Evolutionary conservation across 1,139 yeast genomes (phyloP), one percentile per base, ranked within the genome.

Genomic region (Pichia sp.): DNA sequence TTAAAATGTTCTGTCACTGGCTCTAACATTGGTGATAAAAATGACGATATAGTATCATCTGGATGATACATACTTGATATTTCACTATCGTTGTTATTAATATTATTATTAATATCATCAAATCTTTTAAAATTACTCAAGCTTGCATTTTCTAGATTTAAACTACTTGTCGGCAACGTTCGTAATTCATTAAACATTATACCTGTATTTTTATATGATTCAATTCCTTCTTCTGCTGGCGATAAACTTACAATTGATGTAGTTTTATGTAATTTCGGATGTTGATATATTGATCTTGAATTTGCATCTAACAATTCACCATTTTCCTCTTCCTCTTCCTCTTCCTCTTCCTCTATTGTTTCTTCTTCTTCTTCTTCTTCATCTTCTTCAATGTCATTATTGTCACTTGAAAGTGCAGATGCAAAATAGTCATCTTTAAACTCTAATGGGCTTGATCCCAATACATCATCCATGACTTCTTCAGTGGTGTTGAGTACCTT

Each of bases 351-450:
- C 15, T 32, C 36, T 11, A 1, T 11, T 32, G 7, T 15, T 11
- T 18, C 22, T 18, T 11, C 22, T 16, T 18, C 29, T 12, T 39
- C 35, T 4, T 27, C 27, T 13, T 37, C 36, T 13, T 44, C 50
- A 40, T 46, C 54, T 18, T 9, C 24, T 12, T 40, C 38, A 5
- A 27, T 34, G 4, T 30, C 30, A 13, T 40, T 40, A 13, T 49
- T 50, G 38, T 47, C 54, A 24, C 47, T 38, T 11, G 44, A 40
- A 16, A 39, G 4, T 16, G 26, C 36, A 5, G 44, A 25, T 4
- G 48, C 46, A 49, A 49, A 49, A 30, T 49, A 49, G 29, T 49
- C 52, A 41, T 46, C 50, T 12, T 42, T 39, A 34, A 46, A 49
- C 23, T 41, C 37, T 30, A 49, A 35, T 7, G 44, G 45, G 42